Evolutionary conservation across 2,329 filamentous ascomycete species (phyloP), one percentile per base, ranked within the genome.

Genomic region (Aspergillus fischeri): DNA sequence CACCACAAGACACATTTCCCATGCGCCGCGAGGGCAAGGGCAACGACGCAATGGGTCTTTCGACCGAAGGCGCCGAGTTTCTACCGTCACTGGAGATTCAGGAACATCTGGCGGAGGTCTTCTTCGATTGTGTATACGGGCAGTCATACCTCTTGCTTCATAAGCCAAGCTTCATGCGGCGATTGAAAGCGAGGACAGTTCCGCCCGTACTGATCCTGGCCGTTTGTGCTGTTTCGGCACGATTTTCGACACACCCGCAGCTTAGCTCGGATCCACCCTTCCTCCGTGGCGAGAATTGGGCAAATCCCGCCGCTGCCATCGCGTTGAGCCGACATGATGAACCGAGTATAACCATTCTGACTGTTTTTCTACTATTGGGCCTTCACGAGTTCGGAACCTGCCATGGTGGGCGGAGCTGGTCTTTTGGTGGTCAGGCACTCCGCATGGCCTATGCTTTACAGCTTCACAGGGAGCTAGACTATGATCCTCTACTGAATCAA

Each of bases 371-470:
- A 8, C 84, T 97, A 20, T 82, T 97, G 17, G 92, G 92, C 3
- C 80, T 99, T 41, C 93, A 99, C 71, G 93, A 97, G 68, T 97
- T 97, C 67, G 94, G 94, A 55, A 97, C 93, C 11, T 97, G 94
- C 70, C 93, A 97, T 71, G 94, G 94, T 56, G 93, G 92, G 14
- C 85, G 93, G 63, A 97, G 92, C 71, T 99, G 94, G 94, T 91
- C 95, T 58, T 85, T 97, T 61, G 92, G 92, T 20, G 94, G 94
- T 1, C 92, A 96, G 80, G 94, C 93, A 14, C 92, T 96, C 68
- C 85, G 94, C 42, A 97, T 97, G 94, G 94, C 93, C 8, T 97
- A 96, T 73, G 94, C 94, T 14, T 79, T 99, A 49, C 93, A 97
- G 71, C 78, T 99, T 28, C 94, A 99, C 77, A 90, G 88, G 69